Evolutionary conservation across 495 filamentous ascomycete species (phyloP), one percentile per base, ranked within the genome.

Genomic region (Cladorrhinum samala): DNA sequence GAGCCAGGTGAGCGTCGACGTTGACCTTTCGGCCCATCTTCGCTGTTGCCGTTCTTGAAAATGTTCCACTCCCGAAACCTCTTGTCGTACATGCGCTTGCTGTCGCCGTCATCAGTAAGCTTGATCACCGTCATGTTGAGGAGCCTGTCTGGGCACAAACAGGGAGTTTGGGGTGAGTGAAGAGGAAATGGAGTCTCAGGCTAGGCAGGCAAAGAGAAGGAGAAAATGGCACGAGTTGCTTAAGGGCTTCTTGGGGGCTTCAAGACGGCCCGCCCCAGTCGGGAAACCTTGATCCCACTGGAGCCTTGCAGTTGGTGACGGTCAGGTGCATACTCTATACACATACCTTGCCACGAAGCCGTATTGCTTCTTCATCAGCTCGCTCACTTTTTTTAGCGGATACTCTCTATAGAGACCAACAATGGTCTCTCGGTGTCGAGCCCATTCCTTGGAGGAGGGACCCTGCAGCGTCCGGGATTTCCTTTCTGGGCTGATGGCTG

Each of bases 1-100:
- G 59, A 47, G 45, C 21, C 36, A 3, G 45, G 43, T 33, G 48
- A 47, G 45, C 9, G 33, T 18, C 42, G 51, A 37, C 61, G 44
- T 27, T 46, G 53, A 54, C 45, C 51, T 43, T 23, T 23, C 39
- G 42, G 16, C 47, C 59, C 54, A 40, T 63, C 62, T 27, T 65
- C 57, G 36, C 62, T 63, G 55, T 67, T 65, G 50, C 60, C 62
- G 30, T 67, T 65, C 30, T 67, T 67, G 53, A 67, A 67, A 38
- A 67, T 58, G 27, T 64, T 61, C 65, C 65, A 67, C 33, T 67
- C 65, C 17, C 65, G 62, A 39, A 67, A 67, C 1, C 65, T 50
- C 55, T 66, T 67, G 60, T 66, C 65, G 50, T 67, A 67, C 62
- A 67, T 67, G 52, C 65, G 65, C 52, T 67, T 67, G 55, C 65